A percentile compares a stretch with the other conserved stretches of the same genome.
Evolutionary conservation across 2,329 filamentous ascomycete genomes (phyloP).

Genomic region (Stagonosporopsis rhizophila): DNA sequence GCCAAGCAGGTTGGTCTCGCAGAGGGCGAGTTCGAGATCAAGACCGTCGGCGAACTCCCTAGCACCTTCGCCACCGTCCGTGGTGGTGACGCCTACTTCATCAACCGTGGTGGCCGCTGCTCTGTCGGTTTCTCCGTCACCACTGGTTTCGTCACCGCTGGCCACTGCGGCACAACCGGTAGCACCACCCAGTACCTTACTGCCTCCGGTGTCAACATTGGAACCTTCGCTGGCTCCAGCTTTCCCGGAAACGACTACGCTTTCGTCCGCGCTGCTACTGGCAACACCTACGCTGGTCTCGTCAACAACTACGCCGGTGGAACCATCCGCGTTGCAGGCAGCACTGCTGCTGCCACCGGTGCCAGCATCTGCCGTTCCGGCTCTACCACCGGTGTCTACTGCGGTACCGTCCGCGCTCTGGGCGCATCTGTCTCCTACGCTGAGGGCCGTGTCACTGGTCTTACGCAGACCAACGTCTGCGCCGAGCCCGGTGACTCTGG

Average conservation of each 20-base stretch:
- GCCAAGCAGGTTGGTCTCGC: conserved; percentile 49
- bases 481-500: conserved; percentile 55
- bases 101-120: conserved; percentile 45
- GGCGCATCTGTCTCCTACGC: conserved; percentile 51
- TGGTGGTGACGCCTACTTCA: conserved; percentile 52
- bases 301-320: conserved; percentile 48
- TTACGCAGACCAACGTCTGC: conserved; percentile 52
- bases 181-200: conserved; percentile 37
- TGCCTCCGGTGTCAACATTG: conserved; percentile 41
- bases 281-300: conserved; percentile 38
- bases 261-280: conserved; percentile 48
- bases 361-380: conserved; percentile 53
- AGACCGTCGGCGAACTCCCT: conserved; percentile 44
- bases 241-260: conserved; percentile 53
- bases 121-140: conserved; percentile 53
- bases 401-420: conserved; percentile 47
- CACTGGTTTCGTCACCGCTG: conserved; percentile 52
- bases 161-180: conserved; percentile 50
- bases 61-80: conserved; percentile 47
- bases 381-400: conserved; percentile 52
- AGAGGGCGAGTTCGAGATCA: conserved; percentile 49
- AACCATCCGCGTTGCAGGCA: conserved; percentile 48
- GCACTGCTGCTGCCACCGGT: conserved; percentile 48
- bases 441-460: conserved; percentile 50
- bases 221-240: conserved; percentile 49